These are phyloP conservation scores for Diaporthe sp. DNA, from an alignment of 2,329 filamentous ascomycete species.

Conservation along the genomic window DNA sequence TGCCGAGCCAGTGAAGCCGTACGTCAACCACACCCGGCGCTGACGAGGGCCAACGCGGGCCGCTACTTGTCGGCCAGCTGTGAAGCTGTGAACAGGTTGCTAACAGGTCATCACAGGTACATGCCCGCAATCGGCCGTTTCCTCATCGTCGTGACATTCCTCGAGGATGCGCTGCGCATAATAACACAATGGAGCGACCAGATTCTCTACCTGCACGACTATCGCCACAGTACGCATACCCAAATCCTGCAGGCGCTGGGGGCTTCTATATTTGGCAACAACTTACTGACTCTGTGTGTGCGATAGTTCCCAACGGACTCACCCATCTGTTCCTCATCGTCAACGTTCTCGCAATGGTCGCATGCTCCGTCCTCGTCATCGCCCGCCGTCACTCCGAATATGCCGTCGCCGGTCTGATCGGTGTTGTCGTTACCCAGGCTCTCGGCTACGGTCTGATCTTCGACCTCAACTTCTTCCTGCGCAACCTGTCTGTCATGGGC, in stretches of 20 bases:
- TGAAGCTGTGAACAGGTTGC: constrained; percentile 32
- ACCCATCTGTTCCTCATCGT: constrained; percentile 93
- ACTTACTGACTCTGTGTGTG: constrained; percentile 24
- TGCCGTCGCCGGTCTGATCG: constrained; percentile 90
- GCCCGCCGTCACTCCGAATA: constrained; percentile 93
- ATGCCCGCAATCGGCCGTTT: constrained; percentile 96
- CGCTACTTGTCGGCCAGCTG: not conserved
- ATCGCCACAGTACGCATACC: constrained; percentile 83
- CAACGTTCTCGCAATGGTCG: constrained; percentile 90
- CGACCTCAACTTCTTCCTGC: constrained; percentile 99
- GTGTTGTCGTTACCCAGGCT: constrained; percentile 91
- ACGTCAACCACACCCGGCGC: constrained; percentile 58
- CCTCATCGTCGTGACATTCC: constrained; percentile 97
- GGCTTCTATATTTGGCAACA: constrained; percentile 39
- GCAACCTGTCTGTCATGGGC: constrained; percentile 97
- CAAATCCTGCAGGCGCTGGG: not conserved
- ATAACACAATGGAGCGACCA: constrained; percentile 98
- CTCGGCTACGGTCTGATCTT: constrained; percentile 98
- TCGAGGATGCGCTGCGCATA: constrained; percentile 96
- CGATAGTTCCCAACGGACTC: constrained; percentile 83
- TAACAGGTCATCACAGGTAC: constrained; percentile 72
- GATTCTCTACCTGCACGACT: constrained; percentile 91
- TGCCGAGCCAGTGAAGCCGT: constrained; percentile 96
- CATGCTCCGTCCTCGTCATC: constrained; percentile 89
- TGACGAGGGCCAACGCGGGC: not conserved